Evolutionary conservation across 2,329 filamentous ascomycete genomes (phyloP).

Genomic region (Cladosporium oxysporum): DNA sequence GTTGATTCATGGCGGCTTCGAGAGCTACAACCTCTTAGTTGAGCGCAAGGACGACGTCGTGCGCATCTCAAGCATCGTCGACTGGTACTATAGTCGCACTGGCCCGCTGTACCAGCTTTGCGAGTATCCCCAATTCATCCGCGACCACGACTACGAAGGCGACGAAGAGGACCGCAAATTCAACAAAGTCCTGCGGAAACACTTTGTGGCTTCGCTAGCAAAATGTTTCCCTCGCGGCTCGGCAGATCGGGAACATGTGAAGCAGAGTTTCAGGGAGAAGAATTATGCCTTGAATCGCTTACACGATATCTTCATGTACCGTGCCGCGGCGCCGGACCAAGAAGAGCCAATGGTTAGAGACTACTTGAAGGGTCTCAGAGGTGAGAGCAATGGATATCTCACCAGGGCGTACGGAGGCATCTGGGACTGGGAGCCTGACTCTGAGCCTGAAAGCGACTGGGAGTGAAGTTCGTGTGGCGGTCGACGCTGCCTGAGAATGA

Average conservation of each 20-base stretch:
- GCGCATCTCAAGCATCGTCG: conserved; percentile 21
- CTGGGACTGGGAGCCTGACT: neutral
- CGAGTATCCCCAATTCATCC: conserved; percentile 23
- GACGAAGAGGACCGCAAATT: conserved; percentile 1
- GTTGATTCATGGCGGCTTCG: conserved; percentile 18
- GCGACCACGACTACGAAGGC: conserved; percentile 16
- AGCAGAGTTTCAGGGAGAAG: conserved; percentile 21
- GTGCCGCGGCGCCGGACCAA: neutral
- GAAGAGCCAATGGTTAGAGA: neutral
- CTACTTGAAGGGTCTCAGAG: neutral
- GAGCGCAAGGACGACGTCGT: neutral
- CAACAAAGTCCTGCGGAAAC: conserved; percentile 22
- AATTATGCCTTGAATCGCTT: neutral
- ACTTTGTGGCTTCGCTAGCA: conserved; percentile 17
- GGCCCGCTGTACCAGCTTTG: conserved; percentile 23
- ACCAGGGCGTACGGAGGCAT: neutral
- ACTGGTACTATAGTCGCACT: conserved; percentile 25
- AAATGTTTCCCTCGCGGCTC: conserved; percentile 8
- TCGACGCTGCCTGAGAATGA: neutral
- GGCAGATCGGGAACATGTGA: conserved; percentile 10
- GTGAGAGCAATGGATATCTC: neutral
- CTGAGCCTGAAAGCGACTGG: neutral
- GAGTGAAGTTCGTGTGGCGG: neutral
- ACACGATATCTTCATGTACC: neutral
- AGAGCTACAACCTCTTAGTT: conserved; percentile 21